These are phyloP conservation scores for Dissoconium aciculare DNA, from an alignment of 2,329 filamentous ascomycete species.

Conservation along the genomic window DNA sequence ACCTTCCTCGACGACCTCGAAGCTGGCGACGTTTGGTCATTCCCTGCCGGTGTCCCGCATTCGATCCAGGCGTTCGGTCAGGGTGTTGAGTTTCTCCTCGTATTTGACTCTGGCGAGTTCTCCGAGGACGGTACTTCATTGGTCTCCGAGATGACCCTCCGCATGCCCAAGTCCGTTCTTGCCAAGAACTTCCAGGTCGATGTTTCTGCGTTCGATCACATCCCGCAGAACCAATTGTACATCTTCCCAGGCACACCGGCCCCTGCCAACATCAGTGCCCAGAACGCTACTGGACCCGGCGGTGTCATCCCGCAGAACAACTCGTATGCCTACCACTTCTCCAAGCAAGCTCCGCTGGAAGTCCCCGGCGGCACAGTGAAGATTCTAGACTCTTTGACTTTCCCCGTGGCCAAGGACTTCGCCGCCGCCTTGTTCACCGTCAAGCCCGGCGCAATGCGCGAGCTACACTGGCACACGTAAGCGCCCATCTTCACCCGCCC, in stretches of 20 bases:
- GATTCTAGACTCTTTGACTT: slow-evolving; percentile 42
- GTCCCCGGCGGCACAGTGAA: slow-evolving; percentile 46
- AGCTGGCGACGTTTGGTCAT: slow-evolving; percentile 41
- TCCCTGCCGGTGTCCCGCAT: slow-evolving; percentile 32
- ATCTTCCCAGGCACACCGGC: slow-evolving; percentile 29
- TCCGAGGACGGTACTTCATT: slow-evolving; percentile 47
- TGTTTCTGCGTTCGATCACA: slow-evolving; percentile 24
- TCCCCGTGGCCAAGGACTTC: slow-evolving; percentile 42
- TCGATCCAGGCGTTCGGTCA: slow-evolving; percentile 30
- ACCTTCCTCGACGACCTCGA: slow-evolving; percentile 22
- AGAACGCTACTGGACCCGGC: slow-evolving; percentile 31
- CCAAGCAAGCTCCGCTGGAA: slow-evolving; percentile 33
- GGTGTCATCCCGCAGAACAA: slow-evolving; percentile 13
- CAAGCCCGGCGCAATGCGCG: slow-evolving; percentile 48
- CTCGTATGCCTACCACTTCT: slow-evolving; percentile 31
- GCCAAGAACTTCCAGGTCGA: slow-evolving; percentile 31
- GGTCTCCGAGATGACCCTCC: slow-evolving; percentile 26
- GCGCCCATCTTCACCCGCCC: too few relatives aligned
- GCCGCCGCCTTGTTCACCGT: slow-evolving; percentile 43
- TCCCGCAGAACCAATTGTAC: slow-evolving; percentile 28
- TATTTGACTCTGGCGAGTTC: slow-evolving; percentile 46
- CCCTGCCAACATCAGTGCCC: slow-evolving; percentile 25
- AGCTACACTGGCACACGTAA: slow-evolving; percentile 43
- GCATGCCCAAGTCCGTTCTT: slow-evolving; percentile 25
- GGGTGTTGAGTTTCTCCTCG: slow-evolving; percentile 44